phyloP scores from a whole-genome alignment of 176 grass and related monocot species.

The Oryza nivara region DNA sequence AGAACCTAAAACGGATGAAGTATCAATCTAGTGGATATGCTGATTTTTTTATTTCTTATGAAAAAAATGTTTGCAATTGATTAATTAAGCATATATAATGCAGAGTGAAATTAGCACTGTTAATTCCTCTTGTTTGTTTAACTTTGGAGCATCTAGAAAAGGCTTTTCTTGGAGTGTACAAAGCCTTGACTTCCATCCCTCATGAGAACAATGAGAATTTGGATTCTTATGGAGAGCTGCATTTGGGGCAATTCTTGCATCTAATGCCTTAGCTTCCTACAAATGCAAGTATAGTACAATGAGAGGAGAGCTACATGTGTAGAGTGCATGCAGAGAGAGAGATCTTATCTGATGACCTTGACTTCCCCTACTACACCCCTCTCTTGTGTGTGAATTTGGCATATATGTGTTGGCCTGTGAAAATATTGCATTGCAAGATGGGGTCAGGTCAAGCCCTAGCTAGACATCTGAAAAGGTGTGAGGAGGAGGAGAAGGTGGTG shows the following conservation, averaged over 20 bases:
- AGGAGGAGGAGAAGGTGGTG: slow-evolving; percentile 56
- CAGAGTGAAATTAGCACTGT: neutral
- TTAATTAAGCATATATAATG: neutral
- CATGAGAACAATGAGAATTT: slow-evolving; percentile 44
- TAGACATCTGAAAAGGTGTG: slow-evolving; percentile 83
- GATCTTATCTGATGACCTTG: slow-evolving; percentile 58
- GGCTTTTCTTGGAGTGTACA: slow-evolving; percentile 61
- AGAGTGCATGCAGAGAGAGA: slow-evolving; percentile 26
- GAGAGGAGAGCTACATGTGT: slow-evolving; percentile 7
- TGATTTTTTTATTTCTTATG: neutral
- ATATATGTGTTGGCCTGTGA: slow-evolving; percentile 42
- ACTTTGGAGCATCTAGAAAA: slow-evolving; percentile 55
- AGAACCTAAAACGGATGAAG: no score
- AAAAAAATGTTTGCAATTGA: neutral
- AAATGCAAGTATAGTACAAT: slow-evolving; percentile 42
- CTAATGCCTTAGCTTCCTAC: slow-evolving; percentile 62
- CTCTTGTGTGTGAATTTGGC: slow-evolving; percentile 56
- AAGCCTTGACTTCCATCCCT: slow-evolving; percentile 55
- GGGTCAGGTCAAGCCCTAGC: slow-evolving; percentile 52
- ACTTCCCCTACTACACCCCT: slow-evolving; percentile 46
- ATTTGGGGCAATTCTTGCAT: slow-evolving; percentile 52
- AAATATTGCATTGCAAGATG: slow-evolving; percentile 36
- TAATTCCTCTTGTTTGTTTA: neutral
- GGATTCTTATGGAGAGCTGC: slow-evolving; percentile 56
- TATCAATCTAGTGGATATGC: neutral